Percentiles rank a stretch among this genome's conserved stretches.
These are phyloP conservation scores for Yamadazyma nakazawae DNA, from an alignment of 805 yeast genomes.

Conservation along the genomic window DNA sequence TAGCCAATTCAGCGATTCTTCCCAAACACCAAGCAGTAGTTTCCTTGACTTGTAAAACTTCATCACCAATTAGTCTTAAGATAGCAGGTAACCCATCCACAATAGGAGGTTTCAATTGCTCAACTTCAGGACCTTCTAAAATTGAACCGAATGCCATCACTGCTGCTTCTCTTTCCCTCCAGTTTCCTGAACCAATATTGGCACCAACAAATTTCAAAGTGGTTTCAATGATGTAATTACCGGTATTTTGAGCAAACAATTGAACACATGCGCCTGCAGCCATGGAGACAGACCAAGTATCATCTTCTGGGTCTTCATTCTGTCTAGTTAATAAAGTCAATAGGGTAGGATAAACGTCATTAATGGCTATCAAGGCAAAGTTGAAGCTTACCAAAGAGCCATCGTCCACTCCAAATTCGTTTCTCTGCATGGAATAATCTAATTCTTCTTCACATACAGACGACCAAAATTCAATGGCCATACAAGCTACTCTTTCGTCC, in stretches of 20 bases:
- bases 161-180: constrained; percentile 95
- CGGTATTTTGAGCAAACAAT: constrained; percentile 87
- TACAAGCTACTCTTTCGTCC: constrained; percentile 86
- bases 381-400: constrained; percentile 52
- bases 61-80: constrained; percentile 68
- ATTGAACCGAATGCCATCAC: constrained; percentile 99
- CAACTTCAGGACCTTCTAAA: constrained; percentile 86
- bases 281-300: constrained; percentile 97
- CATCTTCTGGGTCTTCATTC: constrained; percentile 91
- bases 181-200: constrained; percentile 50
- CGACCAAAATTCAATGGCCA: constrained; percentile 99
- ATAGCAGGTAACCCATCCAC: constrained; percentile 83
- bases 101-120: constrained; percentile 62
- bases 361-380: constrained; percentile 81
- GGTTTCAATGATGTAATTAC: constrained; percentile 80
- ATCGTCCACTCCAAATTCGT: constrained; percentile 39
- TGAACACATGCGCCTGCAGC: constrained; percentile 98
- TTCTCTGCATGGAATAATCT: constrained; percentile 68
- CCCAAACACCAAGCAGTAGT: constrained; percentile 99
- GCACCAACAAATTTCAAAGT: constrained; percentile 80
- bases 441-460: constrained; percentile 99
- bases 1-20: constrained; percentile 83
- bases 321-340: constrained; percentile 78
- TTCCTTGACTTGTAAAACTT: constrained; percentile 81
- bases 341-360: constrained; percentile 84